Evolutionary conservation across 495 filamentous ascomycete species (phyloP).

Genomic region (Parmelia sp.): DNA sequence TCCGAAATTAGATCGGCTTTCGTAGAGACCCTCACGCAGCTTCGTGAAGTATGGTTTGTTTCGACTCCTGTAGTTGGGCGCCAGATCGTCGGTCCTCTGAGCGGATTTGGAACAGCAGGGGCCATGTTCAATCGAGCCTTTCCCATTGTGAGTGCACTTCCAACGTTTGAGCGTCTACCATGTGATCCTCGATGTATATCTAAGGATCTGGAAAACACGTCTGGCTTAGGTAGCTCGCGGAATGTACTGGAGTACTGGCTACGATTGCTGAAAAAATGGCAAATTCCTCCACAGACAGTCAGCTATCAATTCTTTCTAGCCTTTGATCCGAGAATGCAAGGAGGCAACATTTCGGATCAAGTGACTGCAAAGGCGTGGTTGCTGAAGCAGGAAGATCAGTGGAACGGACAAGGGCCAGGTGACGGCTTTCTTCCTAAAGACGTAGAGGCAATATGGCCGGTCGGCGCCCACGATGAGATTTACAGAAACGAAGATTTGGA

Average conservation of each 20-base stretch:
- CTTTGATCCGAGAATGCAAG: conserved; percentile 12
- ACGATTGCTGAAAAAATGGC: not conserved
- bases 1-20: conserved; percentile 8
- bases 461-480: conserved; percentile 8
- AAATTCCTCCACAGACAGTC: not conserved
- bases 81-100: conserved; percentile 7
- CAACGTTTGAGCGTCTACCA: not conserved
- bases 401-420: too few relatives aligned
- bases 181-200: not conserved
- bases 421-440: too few relatives aligned
- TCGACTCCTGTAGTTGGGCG: conserved; percentile 11
- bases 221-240: not conserved
- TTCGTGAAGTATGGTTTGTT: conserved; percentile 11
- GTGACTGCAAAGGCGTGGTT: too few relatives aligned
- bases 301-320: conserved; percentile 9
- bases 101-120: conserved; percentile 4
- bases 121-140: conserved; percentile 7
- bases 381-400: too few relatives aligned
- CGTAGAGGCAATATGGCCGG: conserved; percentile 4
- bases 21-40: conserved; percentile 11
- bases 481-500: conserved; percentile 10
- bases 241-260: not conserved
- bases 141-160: not conserved
- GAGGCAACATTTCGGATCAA: too few relatives aligned
- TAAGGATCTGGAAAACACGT: not conserved